phyloP scores from a whole-genome alignment of 257 asterid genomes.

The Coffea canephora region DNA sequence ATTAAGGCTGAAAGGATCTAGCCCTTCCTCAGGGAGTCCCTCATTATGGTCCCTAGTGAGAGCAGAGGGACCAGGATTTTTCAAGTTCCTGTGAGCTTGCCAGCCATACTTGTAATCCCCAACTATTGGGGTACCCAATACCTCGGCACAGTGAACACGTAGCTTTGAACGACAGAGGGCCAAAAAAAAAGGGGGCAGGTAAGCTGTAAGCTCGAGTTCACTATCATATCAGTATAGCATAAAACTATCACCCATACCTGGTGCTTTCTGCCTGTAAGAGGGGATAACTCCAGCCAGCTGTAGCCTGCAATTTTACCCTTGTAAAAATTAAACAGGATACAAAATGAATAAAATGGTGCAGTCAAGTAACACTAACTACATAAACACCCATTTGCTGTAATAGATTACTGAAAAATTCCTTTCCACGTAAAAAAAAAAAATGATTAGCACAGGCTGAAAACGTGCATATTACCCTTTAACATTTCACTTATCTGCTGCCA shows the following conservation, averaged over 20 bases:
- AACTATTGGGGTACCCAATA: constrained; percentile 93
- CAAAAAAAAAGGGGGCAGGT: constrained; percentile 6
- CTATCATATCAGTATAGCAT: not conserved
- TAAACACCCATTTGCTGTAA: not conserved
- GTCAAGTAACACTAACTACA: not conserved
- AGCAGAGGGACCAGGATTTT: constrained; percentile 30
- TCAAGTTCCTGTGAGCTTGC: constrained; percentile 76
- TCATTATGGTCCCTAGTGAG: constrained; percentile 17
- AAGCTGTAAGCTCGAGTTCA: not conserved
- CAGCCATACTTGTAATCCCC: constrained; percentile 96
- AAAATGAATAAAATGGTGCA: not conserved
- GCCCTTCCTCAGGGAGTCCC: constrained; percentile 20
- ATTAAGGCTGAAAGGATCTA: constrained; percentile 37
- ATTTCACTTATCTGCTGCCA: not conserved
- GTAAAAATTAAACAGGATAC: not conserved
- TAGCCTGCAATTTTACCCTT: constrained; percentile 52
- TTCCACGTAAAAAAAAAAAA: not conserved
- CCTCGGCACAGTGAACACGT: constrained; percentile 95
- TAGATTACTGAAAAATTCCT: not conserved
- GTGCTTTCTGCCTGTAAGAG: constrained; percentile 94
- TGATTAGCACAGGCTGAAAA: not conserved
- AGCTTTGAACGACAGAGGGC: constrained; percentile 39
- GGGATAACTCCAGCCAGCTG: constrained; percentile 85
- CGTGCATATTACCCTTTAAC: too few relatives aligned
- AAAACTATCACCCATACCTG: constrained; percentile 46